Conservation (phyloP, 2,329 filamentous ascomycete species). For the Aureobasidium uvarum region DNA sequence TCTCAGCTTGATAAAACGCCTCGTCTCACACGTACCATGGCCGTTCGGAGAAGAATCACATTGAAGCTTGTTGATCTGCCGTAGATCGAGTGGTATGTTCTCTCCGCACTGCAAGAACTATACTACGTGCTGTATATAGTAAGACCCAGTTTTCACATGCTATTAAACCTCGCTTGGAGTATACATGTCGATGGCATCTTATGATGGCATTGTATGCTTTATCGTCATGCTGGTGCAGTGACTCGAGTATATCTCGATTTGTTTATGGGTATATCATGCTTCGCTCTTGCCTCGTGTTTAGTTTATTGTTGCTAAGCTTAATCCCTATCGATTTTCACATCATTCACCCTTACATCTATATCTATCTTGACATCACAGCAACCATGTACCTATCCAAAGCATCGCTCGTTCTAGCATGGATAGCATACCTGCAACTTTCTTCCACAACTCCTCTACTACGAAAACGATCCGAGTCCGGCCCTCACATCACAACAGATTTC, state of each 20-base stretch:
- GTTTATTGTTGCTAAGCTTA: background rate
- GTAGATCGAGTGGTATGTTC: background rate
- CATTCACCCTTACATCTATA: background rate
- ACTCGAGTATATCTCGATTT: background rate
- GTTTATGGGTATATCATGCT: background rate
- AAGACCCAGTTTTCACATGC: background rate
- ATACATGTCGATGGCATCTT: background rate
- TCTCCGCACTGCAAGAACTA: background rate
- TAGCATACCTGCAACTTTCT: background rate
- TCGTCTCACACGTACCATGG: background rate
- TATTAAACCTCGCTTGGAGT: background rate
- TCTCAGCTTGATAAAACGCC: background rate
- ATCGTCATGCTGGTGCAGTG: background rate
- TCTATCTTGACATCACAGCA: background rate
- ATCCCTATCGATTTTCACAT: background rate
- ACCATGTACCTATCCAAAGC: background rate
- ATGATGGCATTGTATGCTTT: background rate
- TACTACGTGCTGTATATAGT: background rate
- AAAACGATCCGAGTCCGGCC: constrained; percentile 25
- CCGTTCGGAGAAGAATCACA: background rate
- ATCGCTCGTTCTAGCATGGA: background rate
- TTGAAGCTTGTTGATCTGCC: background rate
- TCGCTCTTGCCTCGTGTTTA: constrained; percentile 8
- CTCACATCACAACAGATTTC: constrained; percentile 28
- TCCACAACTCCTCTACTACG: constrained; percentile 3